Conservation (phyloP, 768 basidiomycete species). For the Lactarius indigo region DNA sequence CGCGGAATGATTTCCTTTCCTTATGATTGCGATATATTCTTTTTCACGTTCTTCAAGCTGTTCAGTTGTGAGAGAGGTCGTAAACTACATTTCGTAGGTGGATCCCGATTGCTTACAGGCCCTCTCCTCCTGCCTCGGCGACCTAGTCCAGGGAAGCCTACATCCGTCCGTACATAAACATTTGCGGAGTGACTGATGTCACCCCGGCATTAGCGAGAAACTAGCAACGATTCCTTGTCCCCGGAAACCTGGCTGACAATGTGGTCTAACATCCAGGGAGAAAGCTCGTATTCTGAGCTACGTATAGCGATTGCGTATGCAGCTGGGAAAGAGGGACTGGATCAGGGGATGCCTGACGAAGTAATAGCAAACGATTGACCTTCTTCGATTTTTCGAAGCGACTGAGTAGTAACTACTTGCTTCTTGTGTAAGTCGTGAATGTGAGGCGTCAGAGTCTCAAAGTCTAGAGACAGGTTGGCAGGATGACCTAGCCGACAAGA, state of each 20-base stretch:
- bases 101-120: constrained; percentile 41
- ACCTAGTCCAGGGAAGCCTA: constrained; percentile 15
- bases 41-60: too few species aligned
- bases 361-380: constrained; percentile 46
- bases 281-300: constrained; percentile 68
- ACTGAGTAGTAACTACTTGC: constrained; percentile 78
- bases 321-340: constrained; percentile 40
- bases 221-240: neutral
- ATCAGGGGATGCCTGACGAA: neutral
- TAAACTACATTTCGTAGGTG: too few species aligned
- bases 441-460: constrained; percentile 71
- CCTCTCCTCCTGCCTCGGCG: constrained; percentile 34
- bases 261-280: constrained; percentile 65
- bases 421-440: constrained; percentile 80
- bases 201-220: neutral
- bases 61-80: too few species aligned
- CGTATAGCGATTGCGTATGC: constrained; percentile 71
- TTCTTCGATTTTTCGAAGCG: constrained; percentile 93
- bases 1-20: too few species aligned
- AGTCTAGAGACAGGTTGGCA: constrained; percentile 45
- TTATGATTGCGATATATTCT: too few species aligned
- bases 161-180: constrained; percentile 6
- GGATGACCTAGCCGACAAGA: neutral
- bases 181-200: neutral
- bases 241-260: constrained; percentile 44